These are phyloP conservation scores for Ambrosia hybrid DNA, from an alignment of 140 eudicot genomes.

Conservation along the genomic window DNA sequence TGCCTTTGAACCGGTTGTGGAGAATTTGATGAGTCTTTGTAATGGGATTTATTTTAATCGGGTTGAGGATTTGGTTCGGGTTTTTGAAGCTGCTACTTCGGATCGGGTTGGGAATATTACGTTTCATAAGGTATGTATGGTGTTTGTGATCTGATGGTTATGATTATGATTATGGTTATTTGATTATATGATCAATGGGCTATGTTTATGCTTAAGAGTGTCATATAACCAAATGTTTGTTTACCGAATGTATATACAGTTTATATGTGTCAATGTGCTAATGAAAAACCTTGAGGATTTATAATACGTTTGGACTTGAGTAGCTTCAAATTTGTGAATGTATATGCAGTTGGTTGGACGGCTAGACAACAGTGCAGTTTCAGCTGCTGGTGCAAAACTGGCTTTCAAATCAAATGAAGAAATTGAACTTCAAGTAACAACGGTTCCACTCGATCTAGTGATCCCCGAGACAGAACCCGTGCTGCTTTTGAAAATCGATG, in stretches of 20 bases:
- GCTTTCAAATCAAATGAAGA: conserved; percentile 98
- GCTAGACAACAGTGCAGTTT: conserved; percentile 95
- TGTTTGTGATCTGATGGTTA: conserved; percentile 46
- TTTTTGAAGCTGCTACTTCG: conserved; percentile 93
- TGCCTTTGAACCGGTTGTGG: conserved; percentile 92
- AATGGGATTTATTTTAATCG: conserved; percentile 86
- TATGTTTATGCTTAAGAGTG: no score
- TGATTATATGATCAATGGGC: no score
- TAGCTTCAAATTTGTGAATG: no score
- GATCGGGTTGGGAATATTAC: conserved; percentile 83
- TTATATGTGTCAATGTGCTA: no score
- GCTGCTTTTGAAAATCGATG: conserved; percentile 81
- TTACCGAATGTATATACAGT: no score
- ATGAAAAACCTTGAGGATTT: no score
- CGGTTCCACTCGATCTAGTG: conserved; percentile 80
- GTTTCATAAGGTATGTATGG: conserved; percentile 66
- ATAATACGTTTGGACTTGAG: no score
- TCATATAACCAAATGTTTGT: no score
- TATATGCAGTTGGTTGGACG: conserved; percentile 72
- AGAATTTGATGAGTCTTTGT: conserved; percentile 93
- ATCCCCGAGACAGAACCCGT: conserved; percentile 68
- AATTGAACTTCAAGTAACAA: conserved; percentile 67
- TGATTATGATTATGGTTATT: no score
- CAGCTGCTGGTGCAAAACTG: conserved; percentile 93
- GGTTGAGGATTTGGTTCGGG: conserved; percentile 64